Conservation (phyloP, 176 grass and related monocot genomes). For the Cenchrus purpureus region DNA sequence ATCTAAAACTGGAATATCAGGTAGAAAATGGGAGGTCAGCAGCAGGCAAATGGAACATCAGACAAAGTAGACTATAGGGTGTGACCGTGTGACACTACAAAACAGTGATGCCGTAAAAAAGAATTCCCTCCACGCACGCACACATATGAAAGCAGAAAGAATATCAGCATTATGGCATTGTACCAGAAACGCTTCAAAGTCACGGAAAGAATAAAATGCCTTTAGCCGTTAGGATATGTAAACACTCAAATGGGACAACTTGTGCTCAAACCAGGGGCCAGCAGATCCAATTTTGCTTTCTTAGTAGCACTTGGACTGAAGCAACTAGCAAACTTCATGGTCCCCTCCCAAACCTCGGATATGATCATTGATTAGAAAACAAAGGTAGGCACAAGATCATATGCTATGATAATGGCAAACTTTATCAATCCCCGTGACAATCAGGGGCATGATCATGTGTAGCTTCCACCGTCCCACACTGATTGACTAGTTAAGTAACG, state of each 20-base stretch:
- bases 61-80: not conserved
- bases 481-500: not conserved
- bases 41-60: not conserved
- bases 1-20: not conserved
- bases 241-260: not conserved
- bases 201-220: not conserved
- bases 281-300: conserved; percentile 1
- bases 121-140: not conserved
- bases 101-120: not conserved
- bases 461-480: not conserved
- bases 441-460: not conserved
- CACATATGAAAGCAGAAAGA: no score
- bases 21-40: not conserved
- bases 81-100: not conserved
- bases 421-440: conserved; percentile 34
- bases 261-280: conserved; percentile 11
- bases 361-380: not conserved
- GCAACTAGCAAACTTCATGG: conserved; percentile 14
- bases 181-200: conserved; percentile 1
- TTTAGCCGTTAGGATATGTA: not conserved
- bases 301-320: conserved; percentile 6
- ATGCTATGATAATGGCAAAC: conserved; percentile 39
- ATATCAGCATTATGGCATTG: no score
- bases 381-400: conserved; percentile 22
- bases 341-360: conserved; percentile 23